These are phyloP conservation scores for Perkinsus olseni DNA, from an alignment of 169 alveolate species.

Conservation along the genomic window DNA sequence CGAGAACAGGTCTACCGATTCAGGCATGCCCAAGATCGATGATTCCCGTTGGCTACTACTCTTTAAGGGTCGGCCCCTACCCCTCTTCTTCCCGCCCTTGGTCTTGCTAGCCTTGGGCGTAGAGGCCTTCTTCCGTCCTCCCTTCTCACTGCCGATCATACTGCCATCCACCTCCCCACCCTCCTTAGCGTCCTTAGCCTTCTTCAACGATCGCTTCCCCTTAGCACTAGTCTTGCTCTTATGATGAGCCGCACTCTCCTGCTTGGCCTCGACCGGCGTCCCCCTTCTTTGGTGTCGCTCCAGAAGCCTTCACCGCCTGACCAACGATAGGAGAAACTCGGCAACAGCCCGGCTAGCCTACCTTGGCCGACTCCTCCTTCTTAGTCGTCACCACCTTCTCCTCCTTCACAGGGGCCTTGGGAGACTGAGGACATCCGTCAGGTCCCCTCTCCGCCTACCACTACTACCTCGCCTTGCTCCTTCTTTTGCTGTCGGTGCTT, in stretches of 20 bases:
- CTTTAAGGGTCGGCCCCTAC: neutral
- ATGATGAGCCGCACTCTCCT: neutral
- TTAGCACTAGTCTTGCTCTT: neutral
- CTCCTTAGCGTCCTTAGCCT: neutral
- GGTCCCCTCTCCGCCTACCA: too few relatives aligned
- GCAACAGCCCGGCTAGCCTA: too few relatives aligned
- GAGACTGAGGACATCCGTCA: too few relatives aligned
- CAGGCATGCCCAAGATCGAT: neutral
- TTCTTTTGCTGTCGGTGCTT: neutral
- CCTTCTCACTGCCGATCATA: neutral
- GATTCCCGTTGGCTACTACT: neutral
- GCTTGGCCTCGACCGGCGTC: neutral
- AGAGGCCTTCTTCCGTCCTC: neutral
- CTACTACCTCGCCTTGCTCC: neutral
- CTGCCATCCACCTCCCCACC: neutral
- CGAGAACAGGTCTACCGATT: neutral
- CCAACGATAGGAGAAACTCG: too few relatives aligned
- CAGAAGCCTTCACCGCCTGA: neutral
- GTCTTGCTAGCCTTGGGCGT: neutral
- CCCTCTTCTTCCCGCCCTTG: neutral
- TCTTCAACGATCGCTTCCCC: neutral
- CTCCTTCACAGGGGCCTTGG: too few relatives aligned
- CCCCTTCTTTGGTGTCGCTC: neutral
- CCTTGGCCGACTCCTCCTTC: too few relatives aligned
- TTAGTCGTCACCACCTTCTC: too few relatives aligned